Base-by-base conservation (phyloP, 129 eudicot species). In the Ambrosia trifida region DNA sequence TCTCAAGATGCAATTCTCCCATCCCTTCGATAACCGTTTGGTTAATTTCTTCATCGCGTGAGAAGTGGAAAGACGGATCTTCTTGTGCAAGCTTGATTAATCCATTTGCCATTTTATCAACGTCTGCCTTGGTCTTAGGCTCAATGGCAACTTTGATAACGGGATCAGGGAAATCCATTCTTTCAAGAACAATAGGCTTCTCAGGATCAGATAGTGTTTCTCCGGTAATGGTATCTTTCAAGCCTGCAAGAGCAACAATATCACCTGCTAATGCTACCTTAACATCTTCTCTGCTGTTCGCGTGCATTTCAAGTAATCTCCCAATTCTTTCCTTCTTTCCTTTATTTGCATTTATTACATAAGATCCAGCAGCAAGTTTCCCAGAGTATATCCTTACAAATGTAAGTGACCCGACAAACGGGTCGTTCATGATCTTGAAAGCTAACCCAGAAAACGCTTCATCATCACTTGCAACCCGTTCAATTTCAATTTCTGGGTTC, bases 111-210 rank as follows among this genome's bases (percentile, higher is more conserved):
- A 90, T 90, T 82, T 88, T 90, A 83, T 95, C 99, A 32, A 90
- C 68, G 73, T 95, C 99, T 11, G 97, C 99, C 78, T 95, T 95
- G 28, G 99, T 95, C 68, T 90, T 95, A 12, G 99, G 99, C 68
- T 95, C 99, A 57, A 90, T 95, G 7, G 99, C 99, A 76, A 95
- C 96, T 89, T 95, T 95, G 12, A 95, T 95, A 24, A 95, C 99
- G 12, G 99, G 97, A 76, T 95, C 99, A 5, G 99, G 99, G 84
- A 95, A 95, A 56, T 95, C 97, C 99, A 95, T 95, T 18, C 99
- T 80, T 35, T 95, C 97, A 59, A 95, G 95, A 31, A 95, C 94
- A 66, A 95, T 69, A 6, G 99, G 94, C 35, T 84, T 72, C 10
- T 90, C 97, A 2, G 89, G 82, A 78, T 95, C 97, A 68, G 80